Conservation (phyloP, 1,139 yeast genomes). For the Hyphopichia fennica region DNA sequence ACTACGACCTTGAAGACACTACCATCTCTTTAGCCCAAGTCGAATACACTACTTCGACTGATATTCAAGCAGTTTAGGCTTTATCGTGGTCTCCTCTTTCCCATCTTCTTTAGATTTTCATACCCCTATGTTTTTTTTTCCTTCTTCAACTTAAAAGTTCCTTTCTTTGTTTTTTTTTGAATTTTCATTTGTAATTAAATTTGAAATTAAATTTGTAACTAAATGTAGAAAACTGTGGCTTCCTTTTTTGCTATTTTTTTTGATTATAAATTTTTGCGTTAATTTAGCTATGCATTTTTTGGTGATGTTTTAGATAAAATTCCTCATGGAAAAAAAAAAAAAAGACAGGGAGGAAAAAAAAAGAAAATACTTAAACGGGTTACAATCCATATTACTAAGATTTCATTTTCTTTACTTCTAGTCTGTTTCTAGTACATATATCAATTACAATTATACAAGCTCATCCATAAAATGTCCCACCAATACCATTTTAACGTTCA, state of each 20-base stretch:
- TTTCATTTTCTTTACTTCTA: no score
- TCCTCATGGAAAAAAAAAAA: not conserved
- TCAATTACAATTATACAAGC: not conserved
- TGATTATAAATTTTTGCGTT: no score
- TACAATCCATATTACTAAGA: no score
- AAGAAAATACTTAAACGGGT: not conserved
- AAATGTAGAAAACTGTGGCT: no score
- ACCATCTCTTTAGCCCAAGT: constrained; percentile 28
- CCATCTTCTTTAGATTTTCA: not conserved
- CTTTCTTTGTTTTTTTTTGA: not conserved
- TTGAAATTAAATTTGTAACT: no score
- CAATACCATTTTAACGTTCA: constrained; percentile 75
- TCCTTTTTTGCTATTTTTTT: no score
- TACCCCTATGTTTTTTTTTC: not conserved
- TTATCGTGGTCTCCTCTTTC: not conserved
- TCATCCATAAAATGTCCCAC: constrained; percentile 21
- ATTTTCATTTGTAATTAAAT: no score
- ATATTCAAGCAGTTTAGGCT: constrained; percentile 5
- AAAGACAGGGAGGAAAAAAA: not conserved
- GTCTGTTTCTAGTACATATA: not conserved
- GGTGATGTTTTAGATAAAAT: constrained; percentile 3
- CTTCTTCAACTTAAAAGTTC: not conserved
- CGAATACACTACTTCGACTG: constrained; percentile 14
- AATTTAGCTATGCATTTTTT: not conserved
- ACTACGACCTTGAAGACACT: constrained; percentile 27